Evolutionary conservation across 176 grass and related monocot genomes (phyloP).

Genomic region (Oryza australiensis): DNA sequence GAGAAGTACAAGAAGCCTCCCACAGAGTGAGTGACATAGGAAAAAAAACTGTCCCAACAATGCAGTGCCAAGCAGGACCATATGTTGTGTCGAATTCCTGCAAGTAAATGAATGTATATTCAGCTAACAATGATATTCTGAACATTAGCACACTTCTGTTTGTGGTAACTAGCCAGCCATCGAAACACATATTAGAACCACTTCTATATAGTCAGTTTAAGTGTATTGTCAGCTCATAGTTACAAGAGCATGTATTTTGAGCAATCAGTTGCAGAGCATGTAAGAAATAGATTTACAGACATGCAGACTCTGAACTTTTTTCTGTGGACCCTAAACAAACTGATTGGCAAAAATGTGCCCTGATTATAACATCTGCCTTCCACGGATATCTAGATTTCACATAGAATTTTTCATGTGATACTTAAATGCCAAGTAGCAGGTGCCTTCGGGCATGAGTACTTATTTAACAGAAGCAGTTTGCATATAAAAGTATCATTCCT

Average conservation of each 20-base stretch:
- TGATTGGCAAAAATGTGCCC: background rate
- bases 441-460: background rate
- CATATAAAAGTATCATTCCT: background rate
- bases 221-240: background rate
- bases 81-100: conserved; percentile 72
- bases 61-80: conserved; percentile 78
- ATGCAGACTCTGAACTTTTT: too few relatives aligned
- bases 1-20: conserved; percentile 76
- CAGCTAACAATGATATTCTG: background rate
- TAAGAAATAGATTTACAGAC: background rate
- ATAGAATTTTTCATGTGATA: background rate
- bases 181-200: background rate
- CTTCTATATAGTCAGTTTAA: background rate
- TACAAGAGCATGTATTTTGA: too few relatives aligned
- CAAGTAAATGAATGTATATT: conserved; percentile 30
- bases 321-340: background rate
- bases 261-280: background rate
- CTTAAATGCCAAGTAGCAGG: background rate
- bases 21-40: conserved; percentile 69
- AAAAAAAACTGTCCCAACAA: conserved; percentile 73
- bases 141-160: background rate
- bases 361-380: background rate
- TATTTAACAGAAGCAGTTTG: background rate
- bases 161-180: background rate
- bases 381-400: background rate